Conservation (phyloP, 495 filamentous ascomycete genomes). For the Bacidia gigantensis region DNA sequence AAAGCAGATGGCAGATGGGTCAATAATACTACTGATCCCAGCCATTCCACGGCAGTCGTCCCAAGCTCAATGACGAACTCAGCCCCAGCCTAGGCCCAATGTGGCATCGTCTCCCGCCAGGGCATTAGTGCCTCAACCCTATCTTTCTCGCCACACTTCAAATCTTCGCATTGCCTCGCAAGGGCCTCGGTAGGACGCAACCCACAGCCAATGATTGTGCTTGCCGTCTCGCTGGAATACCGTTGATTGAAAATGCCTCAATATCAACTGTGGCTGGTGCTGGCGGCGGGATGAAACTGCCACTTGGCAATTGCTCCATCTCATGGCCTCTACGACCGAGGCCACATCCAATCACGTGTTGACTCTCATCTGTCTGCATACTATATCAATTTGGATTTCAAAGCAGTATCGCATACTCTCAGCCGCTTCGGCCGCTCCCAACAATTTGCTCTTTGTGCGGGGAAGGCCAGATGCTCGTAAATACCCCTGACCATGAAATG, state of each 20-base stretch:
- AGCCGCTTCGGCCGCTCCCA: too few relatives aligned
- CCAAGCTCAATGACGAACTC: background rate
- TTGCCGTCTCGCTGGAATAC: too few relatives aligned
- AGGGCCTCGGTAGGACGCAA: too few relatives aligned
- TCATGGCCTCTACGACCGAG: background rate
- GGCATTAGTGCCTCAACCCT: background rate
- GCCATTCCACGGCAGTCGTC: background rate
- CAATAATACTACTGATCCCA: background rate
- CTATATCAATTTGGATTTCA: background rate
- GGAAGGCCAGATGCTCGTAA: too few relatives aligned
- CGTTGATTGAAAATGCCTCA: too few relatives aligned
- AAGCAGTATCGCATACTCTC: background rate
- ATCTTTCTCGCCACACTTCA: background rate
- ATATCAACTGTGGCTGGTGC: background rate
- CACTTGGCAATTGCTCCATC: background rate
- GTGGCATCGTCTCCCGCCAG: too few relatives aligned
- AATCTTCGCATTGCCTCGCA: background rate
- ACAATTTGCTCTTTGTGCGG: too few relatives aligned
- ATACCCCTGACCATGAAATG: too few relatives aligned
- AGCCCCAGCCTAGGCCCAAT: too few relatives aligned
- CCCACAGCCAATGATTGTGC: too few relatives aligned
- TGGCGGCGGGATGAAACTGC: too few relatives aligned
- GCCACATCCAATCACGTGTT: background rate
- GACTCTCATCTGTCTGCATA: background rate
- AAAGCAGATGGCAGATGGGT: background rate